phyloP scores from a whole-genome alignment of 108 stramenopile species.

The Asterionellopsis glacialis region DNA sequence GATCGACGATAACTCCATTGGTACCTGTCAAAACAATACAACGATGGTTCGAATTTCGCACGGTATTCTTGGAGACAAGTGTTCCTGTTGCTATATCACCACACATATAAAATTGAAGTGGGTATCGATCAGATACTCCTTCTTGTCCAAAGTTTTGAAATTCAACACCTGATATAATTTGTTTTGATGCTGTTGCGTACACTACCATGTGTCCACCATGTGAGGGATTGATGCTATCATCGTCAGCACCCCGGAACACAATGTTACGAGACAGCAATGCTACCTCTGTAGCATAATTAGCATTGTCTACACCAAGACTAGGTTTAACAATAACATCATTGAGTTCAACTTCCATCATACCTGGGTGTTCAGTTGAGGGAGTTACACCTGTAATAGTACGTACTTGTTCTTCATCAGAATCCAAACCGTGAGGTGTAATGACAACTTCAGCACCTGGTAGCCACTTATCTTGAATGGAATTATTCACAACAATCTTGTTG shows the following conservation, averaged over 20 bases:
- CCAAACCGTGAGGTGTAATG: slow-evolving; percentile 46
- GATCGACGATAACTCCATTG: slow-evolving; percentile 41
- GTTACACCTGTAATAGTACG: slow-evolving; percentile 21
- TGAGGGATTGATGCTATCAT: background rate
- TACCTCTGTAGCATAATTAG: slow-evolving; percentile 49
- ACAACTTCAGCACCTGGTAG: slow-evolving; percentile 40
- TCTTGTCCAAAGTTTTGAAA: slow-evolving; percentile 46
- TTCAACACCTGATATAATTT: slow-evolving; percentile 52
- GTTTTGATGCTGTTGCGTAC: slow-evolving; percentile 41
- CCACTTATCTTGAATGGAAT: slow-evolving; percentile 17
- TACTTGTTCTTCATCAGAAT: slow-evolving; percentile 32
- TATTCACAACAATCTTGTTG: background rate
- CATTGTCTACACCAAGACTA: slow-evolving; percentile 26
- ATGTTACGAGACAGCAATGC: slow-evolving; percentile 57
- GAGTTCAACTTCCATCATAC: slow-evolving; percentile 27
- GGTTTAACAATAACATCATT: slow-evolving; percentile 30
- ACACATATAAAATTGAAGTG: slow-evolving; percentile 53
- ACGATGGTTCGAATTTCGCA: slow-evolving; percentile 51
- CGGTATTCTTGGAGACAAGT: slow-evolving; percentile 46
- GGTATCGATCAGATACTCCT: slow-evolving; percentile 25
- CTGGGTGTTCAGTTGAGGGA: slow-evolving; percentile 15
- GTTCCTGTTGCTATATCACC: slow-evolving; percentile 30
- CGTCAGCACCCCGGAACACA: slow-evolving; percentile 38
- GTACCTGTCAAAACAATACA: slow-evolving; percentile 58
- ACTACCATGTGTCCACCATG: slow-evolving; percentile 47